These are phyloP conservation scores for Russula vinacea DNA, from an alignment of 768 basidiomycete genomes.

Conservation along the genomic window DNA sequence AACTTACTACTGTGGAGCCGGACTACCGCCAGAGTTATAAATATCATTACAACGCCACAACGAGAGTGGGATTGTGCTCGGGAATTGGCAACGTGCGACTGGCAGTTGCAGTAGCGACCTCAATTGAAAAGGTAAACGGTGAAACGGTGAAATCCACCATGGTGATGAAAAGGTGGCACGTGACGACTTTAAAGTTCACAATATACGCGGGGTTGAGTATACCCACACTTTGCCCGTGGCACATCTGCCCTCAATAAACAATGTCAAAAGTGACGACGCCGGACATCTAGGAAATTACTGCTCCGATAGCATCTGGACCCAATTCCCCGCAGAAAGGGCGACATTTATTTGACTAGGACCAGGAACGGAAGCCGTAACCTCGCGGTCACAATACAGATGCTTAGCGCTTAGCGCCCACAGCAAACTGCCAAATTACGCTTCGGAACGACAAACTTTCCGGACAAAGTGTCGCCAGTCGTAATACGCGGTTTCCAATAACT, in stretches of 20 bases:
- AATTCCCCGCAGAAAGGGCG: background rate
- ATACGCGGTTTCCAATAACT: too few relatives aligned
- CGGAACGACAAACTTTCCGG: background rate
- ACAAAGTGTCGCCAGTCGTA: background rate
- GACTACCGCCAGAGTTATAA: background rate
- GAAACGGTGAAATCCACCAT: too few relatives aligned
- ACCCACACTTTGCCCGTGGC: too few relatives aligned
- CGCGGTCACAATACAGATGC: background rate
- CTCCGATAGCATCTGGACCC: background rate
- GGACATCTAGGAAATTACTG: background rate
- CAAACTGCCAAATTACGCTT: background rate
- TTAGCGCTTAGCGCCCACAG: background rate
- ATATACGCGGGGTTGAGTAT: too few relatives aligned
- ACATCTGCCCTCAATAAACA: background rate
- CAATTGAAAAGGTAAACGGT: too few relatives aligned
- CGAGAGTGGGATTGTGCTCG: too few relatives aligned
- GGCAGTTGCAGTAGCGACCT: too few relatives aligned
- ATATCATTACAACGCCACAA: background rate
- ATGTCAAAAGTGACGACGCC: background rate
- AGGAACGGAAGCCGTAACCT: background rate
- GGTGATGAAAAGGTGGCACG: too few relatives aligned
- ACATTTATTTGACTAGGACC: background rate
- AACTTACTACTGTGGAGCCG: too few relatives aligned
- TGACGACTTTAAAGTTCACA: too few relatives aligned
- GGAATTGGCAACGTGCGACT: too few relatives aligned